These are phyloP conservation scores for Sonneratia alba DNA, from an alignment of 345 rosid species.

Conservation along the genomic window DNA sequence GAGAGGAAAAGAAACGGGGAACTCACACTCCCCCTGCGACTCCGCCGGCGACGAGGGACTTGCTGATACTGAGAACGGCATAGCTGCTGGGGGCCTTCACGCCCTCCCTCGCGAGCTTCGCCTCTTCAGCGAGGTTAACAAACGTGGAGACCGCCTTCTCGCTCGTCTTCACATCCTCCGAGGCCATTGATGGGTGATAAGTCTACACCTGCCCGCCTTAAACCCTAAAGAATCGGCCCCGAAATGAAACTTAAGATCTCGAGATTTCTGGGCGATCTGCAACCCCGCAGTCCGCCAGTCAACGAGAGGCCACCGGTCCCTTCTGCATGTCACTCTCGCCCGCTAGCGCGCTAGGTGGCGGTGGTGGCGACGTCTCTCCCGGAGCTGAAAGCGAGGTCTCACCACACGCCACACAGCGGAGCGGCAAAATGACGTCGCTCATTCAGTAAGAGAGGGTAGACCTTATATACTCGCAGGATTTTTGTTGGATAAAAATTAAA, in stretches of 20 bases:
- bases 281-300: neutral
- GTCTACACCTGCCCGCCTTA: neutral
- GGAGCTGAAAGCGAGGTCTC: constrained; percentile 7
- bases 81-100: constrained; percentile 64
- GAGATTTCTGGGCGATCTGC: neutral
- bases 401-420: neutral
- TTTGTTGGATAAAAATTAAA: neutral
- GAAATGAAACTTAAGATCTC: neutral
- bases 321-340: neutral
- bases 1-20: neutral
- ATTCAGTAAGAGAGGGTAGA: neutral
- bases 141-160: constrained; percentile 83
- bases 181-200: constrained; percentile 43
- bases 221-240: constrained; percentile 1
- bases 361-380: neutral
- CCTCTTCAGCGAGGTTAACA: constrained; percentile 96
- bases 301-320: neutral
- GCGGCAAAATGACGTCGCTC: neutral
- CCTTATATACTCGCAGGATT: neutral
- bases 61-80: constrained; percentile 78
- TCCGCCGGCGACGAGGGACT: constrained; percentile 92
- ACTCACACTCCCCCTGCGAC: constrained; percentile 99
- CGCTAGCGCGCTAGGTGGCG: neutral
- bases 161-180: constrained; percentile 84
- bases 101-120: constrained; percentile 87